Percentiles rank a stretch among this genome's conserved stretches.
Evolutionary conservation across 225 moss, liverwort and hornwort genomes (phyloP).

Genomic region (Marchantia polymorpha): DNA sequence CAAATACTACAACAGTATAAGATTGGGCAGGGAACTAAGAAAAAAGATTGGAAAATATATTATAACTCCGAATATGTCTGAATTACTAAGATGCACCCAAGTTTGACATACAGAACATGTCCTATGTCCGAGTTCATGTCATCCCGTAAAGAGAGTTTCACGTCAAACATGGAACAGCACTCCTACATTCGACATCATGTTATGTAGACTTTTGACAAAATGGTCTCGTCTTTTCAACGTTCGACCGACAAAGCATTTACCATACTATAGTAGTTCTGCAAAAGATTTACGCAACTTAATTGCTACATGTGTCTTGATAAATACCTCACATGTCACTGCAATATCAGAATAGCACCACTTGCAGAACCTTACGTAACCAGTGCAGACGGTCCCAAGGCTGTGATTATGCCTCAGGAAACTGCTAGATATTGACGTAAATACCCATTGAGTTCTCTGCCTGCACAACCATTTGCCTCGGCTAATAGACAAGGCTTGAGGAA

Average conservation of each 20-base stretch:
- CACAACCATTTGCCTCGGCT: background rate
- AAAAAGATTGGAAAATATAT: no score
- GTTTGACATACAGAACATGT: background rate
- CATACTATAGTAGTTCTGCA: background rate
- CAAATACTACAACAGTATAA: no score
- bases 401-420: background rate
- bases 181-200: background rate
- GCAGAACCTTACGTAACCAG: background rate
- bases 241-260: background rate
- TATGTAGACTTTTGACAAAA: background rate
- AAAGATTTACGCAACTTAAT: background rate
- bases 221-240: background rate
- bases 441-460: constrained; percentile 11
- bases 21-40: no score
- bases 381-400: background rate
- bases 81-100: background rate
- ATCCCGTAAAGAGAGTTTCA: background rate
- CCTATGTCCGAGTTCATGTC: background rate
- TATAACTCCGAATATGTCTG: background rate
- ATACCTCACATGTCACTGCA: background rate
- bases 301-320: background rate
- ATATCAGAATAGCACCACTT: background rate
- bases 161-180: background rate
- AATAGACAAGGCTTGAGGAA: background rate
- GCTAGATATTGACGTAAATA: background rate